These are phyloP conservation scores for Aspergillus sp. DNA, from an alignment of 2,329 filamentous ascomycete genomes.

Conservation along the genomic window DNA sequence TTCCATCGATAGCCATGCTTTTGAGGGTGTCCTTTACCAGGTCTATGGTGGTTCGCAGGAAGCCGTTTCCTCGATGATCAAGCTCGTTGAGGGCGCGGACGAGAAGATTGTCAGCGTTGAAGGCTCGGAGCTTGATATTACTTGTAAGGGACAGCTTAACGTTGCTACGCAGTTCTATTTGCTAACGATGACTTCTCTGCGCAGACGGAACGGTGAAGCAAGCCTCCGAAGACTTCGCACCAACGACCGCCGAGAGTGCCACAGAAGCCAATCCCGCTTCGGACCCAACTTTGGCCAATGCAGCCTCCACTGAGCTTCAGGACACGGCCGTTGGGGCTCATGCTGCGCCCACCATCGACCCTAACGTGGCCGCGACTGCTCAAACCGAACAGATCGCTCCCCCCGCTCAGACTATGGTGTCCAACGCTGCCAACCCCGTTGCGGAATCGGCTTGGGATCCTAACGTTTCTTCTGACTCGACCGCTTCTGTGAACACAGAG, in stretches of 20 bases:
- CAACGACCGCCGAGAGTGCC: constrained; percentile 28
- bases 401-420: constrained; percentile 34
- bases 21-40: constrained; percentile 55
- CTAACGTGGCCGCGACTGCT: constrained; percentile 5
- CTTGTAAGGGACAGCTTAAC: constrained; percentile 42
- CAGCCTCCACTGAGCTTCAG: constrained; percentile 52
- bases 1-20: constrained; percentile 51
- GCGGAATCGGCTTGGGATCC: constrained; percentile 51
- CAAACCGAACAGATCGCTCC: constrained; percentile 20
- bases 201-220: constrained; percentile 47
- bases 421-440: constrained; percentile 36
- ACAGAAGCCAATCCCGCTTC: constrained; percentile 32
- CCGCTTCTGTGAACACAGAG: constrained; percentile 47
- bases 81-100: constrained; percentile 51
- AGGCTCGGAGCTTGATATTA: constrained; percentile 45
- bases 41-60: constrained; percentile 55
- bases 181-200: constrained; percentile 4
- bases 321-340: constrained; percentile 47
- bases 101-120: constrained; percentile 53
- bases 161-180: not conserved
- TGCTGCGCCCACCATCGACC: constrained; percentile 46
- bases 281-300: constrained; percentile 55
- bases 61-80: constrained; percentile 52
- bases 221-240: constrained; percentile 38
- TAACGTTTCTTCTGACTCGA: constrained; percentile 34